A percentile compares a stretch with the other conserved stretches of the same genome.
Evolutionary conservation across 805 yeast genomes (phyloP).

Genomic region (Starmerella powellii): DNA sequence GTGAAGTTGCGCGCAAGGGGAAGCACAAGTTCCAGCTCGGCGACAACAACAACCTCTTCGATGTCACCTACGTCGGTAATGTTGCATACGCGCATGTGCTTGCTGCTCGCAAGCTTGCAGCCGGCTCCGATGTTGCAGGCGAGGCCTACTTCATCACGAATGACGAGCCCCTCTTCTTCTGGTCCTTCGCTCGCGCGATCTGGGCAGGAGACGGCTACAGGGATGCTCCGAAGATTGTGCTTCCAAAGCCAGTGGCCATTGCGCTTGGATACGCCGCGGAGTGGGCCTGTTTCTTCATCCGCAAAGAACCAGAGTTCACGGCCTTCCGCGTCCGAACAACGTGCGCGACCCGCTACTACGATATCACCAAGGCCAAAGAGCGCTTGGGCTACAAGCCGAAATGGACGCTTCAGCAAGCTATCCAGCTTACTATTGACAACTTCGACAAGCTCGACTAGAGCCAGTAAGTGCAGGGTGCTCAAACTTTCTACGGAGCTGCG

Average conservation of each 20-base stretch:
- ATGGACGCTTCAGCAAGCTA: constrained; percentile 65
- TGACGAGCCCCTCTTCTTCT: constrained; percentile 88
- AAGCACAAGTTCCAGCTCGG: constrained; percentile 92
- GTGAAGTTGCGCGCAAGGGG: constrained; percentile 68
- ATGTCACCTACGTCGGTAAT: constrained; percentile 96
- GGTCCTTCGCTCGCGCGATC: constrained; percentile 92
- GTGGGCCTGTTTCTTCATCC: constrained; percentile 51
- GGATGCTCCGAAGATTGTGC: constrained; percentile 53
- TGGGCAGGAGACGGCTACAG: constrained; percentile 94
- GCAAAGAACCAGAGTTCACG: constrained; percentile 86
- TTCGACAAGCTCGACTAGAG: neutral
- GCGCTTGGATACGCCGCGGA: constrained; percentile 72
- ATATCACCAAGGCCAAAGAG: constrained; percentile 73
- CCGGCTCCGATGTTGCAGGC: constrained; percentile 53
- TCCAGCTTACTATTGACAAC: constrained; percentile 12
- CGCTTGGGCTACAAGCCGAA: constrained; percentile 67
- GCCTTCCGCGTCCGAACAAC: constrained; percentile 89
- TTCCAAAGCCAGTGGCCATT: constrained; percentile 66
- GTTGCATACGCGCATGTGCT: constrained; percentile 94
- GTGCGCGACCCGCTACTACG: constrained; percentile 88
- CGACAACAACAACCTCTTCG: constrained; percentile 84
- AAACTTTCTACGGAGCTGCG: no score
- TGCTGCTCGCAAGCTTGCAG: constrained; percentile 66
- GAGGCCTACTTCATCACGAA: constrained; percentile 84
- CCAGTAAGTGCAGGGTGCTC: neutral